Base-by-base conservation (phyloP, 352 stramenopile genomes). In the Thalassiosira delicatula region DNA sequence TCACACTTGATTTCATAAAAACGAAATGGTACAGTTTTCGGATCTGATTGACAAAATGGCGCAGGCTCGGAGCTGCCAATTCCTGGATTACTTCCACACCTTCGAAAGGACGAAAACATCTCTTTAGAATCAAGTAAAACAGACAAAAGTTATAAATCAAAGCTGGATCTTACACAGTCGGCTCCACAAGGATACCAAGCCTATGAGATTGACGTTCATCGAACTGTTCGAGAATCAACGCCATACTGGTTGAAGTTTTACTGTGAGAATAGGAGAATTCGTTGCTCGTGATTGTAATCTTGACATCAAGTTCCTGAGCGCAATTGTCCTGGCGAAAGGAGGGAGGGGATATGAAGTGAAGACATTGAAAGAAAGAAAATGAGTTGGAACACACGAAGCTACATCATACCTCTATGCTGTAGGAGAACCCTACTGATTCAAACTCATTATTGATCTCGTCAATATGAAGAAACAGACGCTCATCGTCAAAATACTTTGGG, bases 291-390 rank as follows among this genome's bases (percentile, higher is more conserved):
- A 67, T 32, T 49, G 30, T 30, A 2, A 67, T 17, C 27, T 67
- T 21, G 3, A 67, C 59, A 44, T 67, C 7, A 49, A 25, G 14
- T 9, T 51, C 27, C 27, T 67, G 59, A 19, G 3, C 4, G 27
- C 59, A 67, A 25, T 67, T 49, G 33, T 67, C 59, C 59, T 67
- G 59, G 23, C n/a, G 23, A 37, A 9, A 65, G 9, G 30, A 65
- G 27, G 37, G 23, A 37, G 37, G 25, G 7, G 19, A 23, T 37
- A 65, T 37, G 21, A 30, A 8, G n/a, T n/a, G n/a, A n/a, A n/a
- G n/a, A n/a, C n/a, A n/a, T n/a, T n/a, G n/a, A n/a, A n/a, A n/a
- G n/a, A n/a, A n/a, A n/a, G n/a, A n/a, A n/a, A n/a, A n/a, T n/a
- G n/a, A n/a, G n/a, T n/a, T n/a, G n/a, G n/a, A n/a, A n/a, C n/a